Base-by-base conservation (phyloP, 140 eudicot species). In the Flaveria floridana region DNA sequence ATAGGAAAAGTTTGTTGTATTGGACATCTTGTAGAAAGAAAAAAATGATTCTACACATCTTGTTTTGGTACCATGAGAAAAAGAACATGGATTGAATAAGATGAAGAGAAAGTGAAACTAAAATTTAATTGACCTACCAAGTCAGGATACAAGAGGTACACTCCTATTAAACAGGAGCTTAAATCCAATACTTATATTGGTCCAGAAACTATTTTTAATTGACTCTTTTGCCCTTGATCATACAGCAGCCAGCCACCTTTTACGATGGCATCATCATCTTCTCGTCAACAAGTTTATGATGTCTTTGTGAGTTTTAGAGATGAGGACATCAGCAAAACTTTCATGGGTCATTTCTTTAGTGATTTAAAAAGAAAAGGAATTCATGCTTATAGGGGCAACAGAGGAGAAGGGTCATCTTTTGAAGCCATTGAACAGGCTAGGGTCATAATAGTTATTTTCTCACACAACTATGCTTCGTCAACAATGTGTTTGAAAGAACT, bases 391-490 rank as follows among this genome's bases (percentile, higher is more conserved):
- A 63, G 28, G 70, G 65, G 39, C 21, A 65, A 81, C 10, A 12
- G 55, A 26, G 78, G 37, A 44, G 78, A 52, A 42, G 72, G 66
- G 30, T 30, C 57, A 47, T 77, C 55, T 25, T 58, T 2, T 15
- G 75, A 76, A 71, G 79, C 79, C 74, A 65, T 82, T 65, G 82
- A 72, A 56, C 76, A 65, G 1, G 72, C 82, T 3, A 77, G 82
- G 75, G 25, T 72, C 46, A 30, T 65, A 11, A 56, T 82, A 51
- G 74, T 81, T 44, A 67, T 81, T 23, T 81, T 81, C 71, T 76
- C 85, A 63, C 61, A 34, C 14, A 76, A 71, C 70, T 81, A 71
- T 56, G 85, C 85, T 70, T 70, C 81, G 11, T 81, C 85, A 23
- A 44, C 76, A 15, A 26, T 28, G 42, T 82, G 85, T 68, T 59